Conservation (phyloP, 305 asterid genomes). For the Fraxinus floribunda region DNA sequence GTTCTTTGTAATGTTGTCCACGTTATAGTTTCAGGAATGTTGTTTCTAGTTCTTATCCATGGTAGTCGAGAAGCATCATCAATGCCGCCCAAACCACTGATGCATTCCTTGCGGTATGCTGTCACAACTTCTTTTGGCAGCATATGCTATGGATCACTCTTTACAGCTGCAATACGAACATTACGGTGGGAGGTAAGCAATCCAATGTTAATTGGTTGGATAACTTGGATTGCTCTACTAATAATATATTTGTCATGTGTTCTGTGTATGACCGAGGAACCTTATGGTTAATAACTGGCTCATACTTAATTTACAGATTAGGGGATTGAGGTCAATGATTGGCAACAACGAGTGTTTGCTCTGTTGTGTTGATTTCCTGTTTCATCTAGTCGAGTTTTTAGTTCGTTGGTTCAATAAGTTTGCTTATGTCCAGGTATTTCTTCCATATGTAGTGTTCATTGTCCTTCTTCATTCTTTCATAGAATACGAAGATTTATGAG, state of each 20-base stretch:
- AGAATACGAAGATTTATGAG: background rate
- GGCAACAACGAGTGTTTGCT: constrained; percentile 93
- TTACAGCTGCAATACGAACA: constrained; percentile 94
- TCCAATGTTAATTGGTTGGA: background rate
- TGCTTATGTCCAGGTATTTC: constrained; percentile 89
- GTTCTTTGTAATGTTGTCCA: constrained; percentile 87
- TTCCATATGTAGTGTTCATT: constrained; percentile 5
- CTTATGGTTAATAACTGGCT: constrained; percentile 14
- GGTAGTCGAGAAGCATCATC: constrained; percentile 75
- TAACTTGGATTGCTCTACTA: background rate
- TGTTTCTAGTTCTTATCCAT: constrained; percentile 79
- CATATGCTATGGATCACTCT: constrained; percentile 98
- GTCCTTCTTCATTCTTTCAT: background rate
- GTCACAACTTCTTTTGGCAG: constrained; percentile 93
- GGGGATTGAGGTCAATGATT: constrained; percentile 97
- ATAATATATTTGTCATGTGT: too few species aligned
- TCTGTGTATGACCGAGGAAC: background rate
- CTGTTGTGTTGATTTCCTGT: constrained; percentile 91
- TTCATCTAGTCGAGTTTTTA: constrained; percentile 88
- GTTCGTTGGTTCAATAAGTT: constrained; percentile 97
- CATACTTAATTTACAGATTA: constrained; percentile 52
- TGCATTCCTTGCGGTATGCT: constrained; percentile 65
- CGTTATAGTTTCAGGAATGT: constrained; percentile 92
- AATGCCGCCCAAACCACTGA: constrained; percentile 83
- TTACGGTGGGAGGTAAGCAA: constrained; percentile 87